Percentiles rank a stretch among this genome's conserved stretches.
Evolutionary conservation across 2,329 filamentous ascomycete genomes (phyloP).

Genomic region (Sclerotinia trifoliorum): DNA sequence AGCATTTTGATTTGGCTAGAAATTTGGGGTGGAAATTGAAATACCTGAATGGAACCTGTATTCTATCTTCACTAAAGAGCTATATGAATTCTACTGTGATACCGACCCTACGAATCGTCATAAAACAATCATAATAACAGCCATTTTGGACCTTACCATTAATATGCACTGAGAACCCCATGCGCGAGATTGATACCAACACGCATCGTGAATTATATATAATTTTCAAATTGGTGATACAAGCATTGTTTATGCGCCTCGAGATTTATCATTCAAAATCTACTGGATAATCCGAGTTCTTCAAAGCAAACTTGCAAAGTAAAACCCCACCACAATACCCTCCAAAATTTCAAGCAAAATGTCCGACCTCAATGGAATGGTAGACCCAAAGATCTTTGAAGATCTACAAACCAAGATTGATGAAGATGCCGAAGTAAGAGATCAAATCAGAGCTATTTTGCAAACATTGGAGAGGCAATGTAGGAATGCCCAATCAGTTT

Average conservation of each 20-base stretch:
- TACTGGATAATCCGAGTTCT: background rate
- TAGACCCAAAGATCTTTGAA: conserved; percentile 77
- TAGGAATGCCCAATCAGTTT: conserved; percentile 74
- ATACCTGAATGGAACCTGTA: background rate
- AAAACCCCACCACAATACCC: conserved; percentile 12
- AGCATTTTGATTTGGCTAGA: background rate
- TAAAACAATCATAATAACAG: too few relatives aligned
- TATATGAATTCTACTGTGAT: background rate
- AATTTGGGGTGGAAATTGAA: background rate
- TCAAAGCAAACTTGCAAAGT: background rate
- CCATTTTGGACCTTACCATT: background rate
- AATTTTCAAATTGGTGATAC: background rate
- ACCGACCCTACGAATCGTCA: background rate
- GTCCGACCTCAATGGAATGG: conserved; percentile 33
- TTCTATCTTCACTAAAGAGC: background rate
- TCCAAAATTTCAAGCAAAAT: conserved; percentile 23
- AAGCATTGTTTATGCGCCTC: conserved; percentile 2
- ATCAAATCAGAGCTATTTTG: conserved; percentile 79
- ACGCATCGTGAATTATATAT: background rate
- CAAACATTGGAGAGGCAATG: conserved; percentile 82
- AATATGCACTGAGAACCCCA: background rate
- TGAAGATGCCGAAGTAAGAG: conserved; percentile 76
- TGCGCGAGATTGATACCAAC: background rate
- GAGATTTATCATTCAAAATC: background rate
- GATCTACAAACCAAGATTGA: conserved; percentile 87